Evolutionary conservation across 306 rosid species (phyloP), one percentile per base, ranked within the genome.

Genomic region (Sophora flavescens): DNA sequence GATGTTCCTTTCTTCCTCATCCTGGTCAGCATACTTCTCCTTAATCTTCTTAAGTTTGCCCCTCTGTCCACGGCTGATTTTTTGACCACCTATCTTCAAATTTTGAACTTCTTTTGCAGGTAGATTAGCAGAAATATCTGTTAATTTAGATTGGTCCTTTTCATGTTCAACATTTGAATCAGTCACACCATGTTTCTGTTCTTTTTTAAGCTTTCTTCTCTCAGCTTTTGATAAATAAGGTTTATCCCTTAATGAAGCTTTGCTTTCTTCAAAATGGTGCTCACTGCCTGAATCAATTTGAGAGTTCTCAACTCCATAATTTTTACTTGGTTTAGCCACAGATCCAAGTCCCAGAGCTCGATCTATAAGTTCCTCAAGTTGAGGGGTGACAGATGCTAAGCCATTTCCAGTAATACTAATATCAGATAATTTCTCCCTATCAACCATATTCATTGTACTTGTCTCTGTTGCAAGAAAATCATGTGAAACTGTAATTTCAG

Each of bases 11-110:
- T 95, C 99, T 84, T 92, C 97, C 87, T 95, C 99, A 58, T 95
- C 99, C 78, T 95, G 99, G 77, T 91, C 91, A 11, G 96, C 99
- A 69, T 95, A 95, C 86, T 95, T 95, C 86, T 87, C 99, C 83
- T 90, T 95, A 82, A 95, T 89, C 85, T 95, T 95, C 88, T 89
- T 92, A 69, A 95, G 90, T 77, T 92, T 95, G 18, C 90, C 87
- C 91, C 16, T 89, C 79, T 95, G 96, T 58, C 99, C 99, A 68
- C 97, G 99, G 82, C 92, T 82, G 53, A 63, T 39, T 82, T 92
- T 95, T 82, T 82, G 89, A 86, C 87, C 79, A 80, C 80, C 84
- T 44, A 88, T 75, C 82, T 89, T 87, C 18, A 76, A 77, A 83
- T 76, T 87, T 64, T 71, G 80, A 66, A 76, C 87, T 54, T 89